Conservation (phyloP, 2,329 filamentous ascomycete species). For the Aspergillus tanneri region DNA sequence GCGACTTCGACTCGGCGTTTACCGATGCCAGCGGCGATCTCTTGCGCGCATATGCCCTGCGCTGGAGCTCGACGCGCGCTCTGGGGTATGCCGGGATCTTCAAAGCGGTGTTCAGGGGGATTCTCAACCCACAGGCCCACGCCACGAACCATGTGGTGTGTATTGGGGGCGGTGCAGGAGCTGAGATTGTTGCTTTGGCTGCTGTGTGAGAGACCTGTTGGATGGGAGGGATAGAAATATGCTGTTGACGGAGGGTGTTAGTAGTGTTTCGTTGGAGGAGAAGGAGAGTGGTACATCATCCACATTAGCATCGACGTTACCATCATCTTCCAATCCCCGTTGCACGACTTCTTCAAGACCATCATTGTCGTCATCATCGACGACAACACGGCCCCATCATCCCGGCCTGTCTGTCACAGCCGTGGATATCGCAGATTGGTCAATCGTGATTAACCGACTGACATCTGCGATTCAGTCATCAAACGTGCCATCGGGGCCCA, state of each 20-base stretch:
- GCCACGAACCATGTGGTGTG: slow-evolving; percentile 48
- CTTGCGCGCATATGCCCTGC: slow-evolving; percentile 77
- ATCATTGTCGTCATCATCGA: background rate
- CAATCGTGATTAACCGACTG: slow-evolving; percentile 59
- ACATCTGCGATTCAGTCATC: slow-evolving; percentile 51
- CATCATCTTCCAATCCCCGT: background rate
- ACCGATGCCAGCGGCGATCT: slow-evolving; percentile 60
- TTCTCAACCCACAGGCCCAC: slow-evolving; percentile 10
- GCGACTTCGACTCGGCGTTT: slow-evolving; percentile 82
- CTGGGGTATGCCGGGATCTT: slow-evolving; percentile 74
- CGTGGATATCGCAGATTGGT: slow-evolving; percentile 84
- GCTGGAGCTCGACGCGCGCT: slow-evolving; percentile 87
- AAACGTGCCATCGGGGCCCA: slow-evolving; percentile 29
- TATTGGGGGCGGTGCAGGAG: slow-evolving; percentile 65
- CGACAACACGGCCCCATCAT: background rate
- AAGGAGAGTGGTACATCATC: background rate
- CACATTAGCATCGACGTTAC: background rate
- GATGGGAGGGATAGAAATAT: slow-evolving; percentile 1
- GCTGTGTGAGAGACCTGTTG: slow-evolving; percentile 48
- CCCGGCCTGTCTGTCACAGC: slow-evolving; percentile 53
- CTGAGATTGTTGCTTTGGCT: slow-evolving; percentile 65
- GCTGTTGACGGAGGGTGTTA: background rate
- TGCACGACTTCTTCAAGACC: too few relatives aligned
- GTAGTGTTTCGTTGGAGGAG: background rate
- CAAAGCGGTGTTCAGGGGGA: slow-evolving; percentile 32